A percentile compares a stretch with the other conserved stretches of the same genome.
Conservation (phyloP, 1,284 basidiomycete genomes). For the Neonothopanus nambi region DNA sequence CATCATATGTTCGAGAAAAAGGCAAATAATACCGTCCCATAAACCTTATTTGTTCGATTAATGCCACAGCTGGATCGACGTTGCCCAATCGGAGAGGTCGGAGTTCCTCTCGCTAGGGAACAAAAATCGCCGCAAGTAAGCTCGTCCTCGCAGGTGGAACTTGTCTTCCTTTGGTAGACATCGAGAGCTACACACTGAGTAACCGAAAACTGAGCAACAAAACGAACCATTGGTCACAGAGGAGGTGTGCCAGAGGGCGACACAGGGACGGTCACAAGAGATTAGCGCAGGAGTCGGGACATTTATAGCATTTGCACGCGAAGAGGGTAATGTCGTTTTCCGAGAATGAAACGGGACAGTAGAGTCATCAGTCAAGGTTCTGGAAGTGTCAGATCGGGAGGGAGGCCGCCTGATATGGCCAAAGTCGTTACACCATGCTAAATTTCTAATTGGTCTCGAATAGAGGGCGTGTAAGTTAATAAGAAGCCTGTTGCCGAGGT, state of each 20-base stretch:
- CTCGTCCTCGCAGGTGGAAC: not conserved
- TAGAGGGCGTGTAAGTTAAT: constrained; percentile 35
- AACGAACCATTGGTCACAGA: constrained; percentile 1
- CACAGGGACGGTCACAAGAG: not conserved
- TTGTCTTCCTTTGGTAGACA: not conserved
- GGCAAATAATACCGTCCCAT: not conserved
- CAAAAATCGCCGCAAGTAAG: not conserved
- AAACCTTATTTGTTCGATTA: constrained; percentile 13
- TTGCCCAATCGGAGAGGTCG: not conserved
- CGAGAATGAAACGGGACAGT: constrained; percentile 40
- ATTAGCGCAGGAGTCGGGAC: constrained; percentile 12
- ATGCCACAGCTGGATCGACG: not conserved
- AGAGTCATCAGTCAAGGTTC: constrained; percentile 43
- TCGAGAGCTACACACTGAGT: not conserved
- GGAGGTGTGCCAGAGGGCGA: not conserved
- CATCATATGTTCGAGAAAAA: not conserved
- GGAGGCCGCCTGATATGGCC: constrained; percentile 41
- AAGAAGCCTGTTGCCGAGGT: constrained; percentile 40
- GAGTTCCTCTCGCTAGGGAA: not conserved
- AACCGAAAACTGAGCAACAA: not conserved
- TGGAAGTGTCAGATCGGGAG: constrained; percentile 50
- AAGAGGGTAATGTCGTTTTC: constrained; percentile 32
- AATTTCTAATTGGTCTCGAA: constrained; percentile 32
- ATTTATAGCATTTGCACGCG: constrained; percentile 41
- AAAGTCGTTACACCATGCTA: constrained; percentile 38